Evolutionary conservation across 2,329 filamentous ascomycete genomes (phyloP), one percentile per base, ranked within the genome.

Genomic region (Claviceps maximensis): DNA sequence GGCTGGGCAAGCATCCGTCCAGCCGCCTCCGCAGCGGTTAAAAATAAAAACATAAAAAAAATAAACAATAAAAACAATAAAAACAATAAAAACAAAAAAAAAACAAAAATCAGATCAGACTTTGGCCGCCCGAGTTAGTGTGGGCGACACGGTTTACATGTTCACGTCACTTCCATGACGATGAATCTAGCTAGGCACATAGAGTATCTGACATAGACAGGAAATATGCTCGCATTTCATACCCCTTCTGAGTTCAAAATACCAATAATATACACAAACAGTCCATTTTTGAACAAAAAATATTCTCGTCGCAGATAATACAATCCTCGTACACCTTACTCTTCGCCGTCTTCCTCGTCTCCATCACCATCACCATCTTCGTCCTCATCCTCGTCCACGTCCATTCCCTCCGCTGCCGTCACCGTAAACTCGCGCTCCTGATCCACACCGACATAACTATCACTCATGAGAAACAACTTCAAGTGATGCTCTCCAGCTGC

Each of bases 401-500:
- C 93, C 87, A 93, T 94, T 5, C 89, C 89, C 69, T 98, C 93
- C 1, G 84, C 87, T 29, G 87, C 93, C 51, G 79, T 84, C 46
- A 98, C 83, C 53, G 80, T 84, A 67, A 98, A 97, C 5, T 82
- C 82, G 52, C 90, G 88, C 64, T 95, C 94, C 71, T 98, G 93
- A 71, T 98, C 94, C 51, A 98, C 89, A 27, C 93, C 93, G 38
- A 96, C 80, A 68, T 98, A 98, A 68, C 87, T 91, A 71, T 98
- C 93, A 67, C 90, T 93, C 86, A 98, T 96, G 66, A 98, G 74
- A 71, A 88, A 95, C 58, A 97, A 74, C 68, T 91, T 96, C 64
- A 98, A 71, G 55, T 90, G 82, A 68, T 96, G 88, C 65, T 89
- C 80, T 50, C 93, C 93, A 27, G 88, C 78, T 57, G 80, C 83